phyloP scores from a whole-genome alignment of 2,329 filamentous ascomycete genomes.

The Paecilomyces niveus region DNA sequence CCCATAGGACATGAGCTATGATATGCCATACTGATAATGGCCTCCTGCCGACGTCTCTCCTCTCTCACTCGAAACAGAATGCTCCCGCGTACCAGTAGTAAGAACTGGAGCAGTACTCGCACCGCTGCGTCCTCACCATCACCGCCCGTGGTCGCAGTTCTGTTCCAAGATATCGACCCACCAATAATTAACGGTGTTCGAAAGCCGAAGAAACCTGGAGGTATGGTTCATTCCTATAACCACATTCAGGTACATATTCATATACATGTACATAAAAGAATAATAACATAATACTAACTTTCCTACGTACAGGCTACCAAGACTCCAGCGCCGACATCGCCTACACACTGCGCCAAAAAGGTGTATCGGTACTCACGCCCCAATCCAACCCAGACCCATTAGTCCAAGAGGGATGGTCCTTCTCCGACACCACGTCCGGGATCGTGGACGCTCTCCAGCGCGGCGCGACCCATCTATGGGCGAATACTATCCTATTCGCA shows the following conservation, averaged over 20 bases:
- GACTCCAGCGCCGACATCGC: slow-evolving; percentile 46
- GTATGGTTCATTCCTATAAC: slow-evolving; percentile 16
- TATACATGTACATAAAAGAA: neutral
- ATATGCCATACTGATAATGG: neutral
- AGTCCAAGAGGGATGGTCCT: slow-evolving; percentile 32
- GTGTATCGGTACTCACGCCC: slow-evolving; percentile 28
- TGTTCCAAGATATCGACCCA: slow-evolving; percentile 43
- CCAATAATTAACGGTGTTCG: slow-evolving; percentile 41
- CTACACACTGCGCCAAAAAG: slow-evolving; percentile 27
- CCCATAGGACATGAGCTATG: neutral
- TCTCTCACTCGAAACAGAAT: neutral
- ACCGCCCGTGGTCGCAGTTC: slow-evolving; percentile 30
- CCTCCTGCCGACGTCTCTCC: neutral
- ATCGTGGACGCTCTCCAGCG: slow-evolving; percentile 33
- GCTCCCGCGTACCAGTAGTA: neutral
- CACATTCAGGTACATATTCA: too few relatives aligned
- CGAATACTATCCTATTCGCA: slow-evolving; percentile 46
- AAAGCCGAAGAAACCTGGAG: slow-evolving; percentile 46
- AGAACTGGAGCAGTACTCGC: neutral
- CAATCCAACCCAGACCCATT: slow-evolving; percentile 19
- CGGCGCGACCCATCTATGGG: slow-evolving; percentile 43
- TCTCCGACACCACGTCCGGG: slow-evolving; percentile 38
- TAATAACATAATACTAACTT: neutral
- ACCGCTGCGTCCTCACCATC: neutral
- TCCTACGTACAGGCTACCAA: slow-evolving; percentile 36